Base-by-base conservation (phyloP, 2,329 filamentous ascomycete genomes). In the Fusarium sp. region DNA sequence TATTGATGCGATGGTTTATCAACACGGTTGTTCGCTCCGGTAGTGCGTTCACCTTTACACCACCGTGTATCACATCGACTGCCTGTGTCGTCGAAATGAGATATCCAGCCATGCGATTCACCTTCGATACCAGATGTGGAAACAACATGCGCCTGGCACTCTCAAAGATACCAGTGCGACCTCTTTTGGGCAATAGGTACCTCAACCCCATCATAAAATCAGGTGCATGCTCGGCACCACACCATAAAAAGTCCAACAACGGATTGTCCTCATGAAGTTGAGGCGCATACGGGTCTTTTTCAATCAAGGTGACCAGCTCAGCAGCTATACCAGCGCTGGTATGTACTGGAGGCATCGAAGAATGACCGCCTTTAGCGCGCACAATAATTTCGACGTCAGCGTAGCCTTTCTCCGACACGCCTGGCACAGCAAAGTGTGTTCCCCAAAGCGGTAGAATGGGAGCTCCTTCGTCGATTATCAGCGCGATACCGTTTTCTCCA, bases 281-380 rank as follows among this genome's bases (percentile, higher is more conserved):
- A 6, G 32, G 48, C 6, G 18, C 0, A 20, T 52, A 52, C 3
- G 48, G 48, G 0, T 13, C 2, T 5, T 40, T 52, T 9, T 52
- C 48, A 16, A 52, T 40, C 9, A 16, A 0, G 2, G 13, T 52
- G 8, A 52, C 48, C 0, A 52, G 2, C 11, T 52, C 48, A 5
- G 48, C 48, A 13, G 48, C 48, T 11, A 52, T 52, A 52, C 48
- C 48, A 1, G 48, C 48, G 2, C 48, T 52, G 22, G 32, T 52
- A 8, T 52, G 48, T 12, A 40, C 12, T 3, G 48, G 48, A 13
- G 48, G 48, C 48, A 52, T 52, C 1, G 48, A 51, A 4, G 5
- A 8, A 2, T 52, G 48, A 3, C 48, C 48, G 0, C 48, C 48
- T 25, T 27, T 52, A 2, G 18, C 11, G 8, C 48, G 48, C 3